These are phyloP conservation scores for Candida dubliniensis DNA, from an alignment of 1,139 yeast genomes.

Conservation along the genomic window DNA sequence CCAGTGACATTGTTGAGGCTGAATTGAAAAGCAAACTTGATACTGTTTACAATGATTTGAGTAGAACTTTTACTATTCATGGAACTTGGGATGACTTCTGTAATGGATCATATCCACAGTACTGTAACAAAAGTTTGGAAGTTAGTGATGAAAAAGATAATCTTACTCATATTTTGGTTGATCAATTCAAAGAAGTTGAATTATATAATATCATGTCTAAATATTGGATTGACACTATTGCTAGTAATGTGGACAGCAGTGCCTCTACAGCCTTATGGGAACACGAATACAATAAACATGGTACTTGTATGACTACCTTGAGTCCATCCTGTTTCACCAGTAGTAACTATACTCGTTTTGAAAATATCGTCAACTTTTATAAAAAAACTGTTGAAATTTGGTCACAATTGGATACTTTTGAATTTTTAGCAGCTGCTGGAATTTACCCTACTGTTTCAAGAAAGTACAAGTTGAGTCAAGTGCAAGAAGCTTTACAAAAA, in stretches of 20 bases:
- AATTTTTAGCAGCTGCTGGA: constrained; percentile 34
- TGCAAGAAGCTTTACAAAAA: constrained; percentile 31
- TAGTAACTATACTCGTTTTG: constrained; percentile 26
- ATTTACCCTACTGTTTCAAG: constrained; percentile 32
- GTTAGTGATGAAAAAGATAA: constrained; percentile 27
- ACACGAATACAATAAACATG: constrained; percentile 47
- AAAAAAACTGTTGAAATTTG: constrained; percentile 37
- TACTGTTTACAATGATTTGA: constrained; percentile 13
- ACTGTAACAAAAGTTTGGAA: constrained; percentile 34
- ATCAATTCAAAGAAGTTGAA: constrained; percentile 28
- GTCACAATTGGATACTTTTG: constrained; percentile 35
- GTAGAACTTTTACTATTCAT: constrained; percentile 37
- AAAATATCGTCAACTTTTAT: constrained; percentile 35
- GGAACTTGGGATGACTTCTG: constrained; percentile 45
- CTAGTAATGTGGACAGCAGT: constrained; percentile 32
- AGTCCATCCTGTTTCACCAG: constrained; percentile 35
- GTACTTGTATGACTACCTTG: constrained; percentile 46
- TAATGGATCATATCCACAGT: constrained; percentile 35
- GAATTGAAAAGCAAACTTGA: constrained; percentile 9
- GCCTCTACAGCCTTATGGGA: constrained; percentile 35
- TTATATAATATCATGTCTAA: constrained; percentile 32
- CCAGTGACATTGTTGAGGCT: constrained; percentile 15
- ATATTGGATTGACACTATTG: constrained; percentile 38
- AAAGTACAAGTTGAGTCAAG: constrained; percentile 31
- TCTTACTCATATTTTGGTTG: constrained; percentile 30